Base-by-base conservation (phyloP, 208 protist species). In the Trypanosoma vivax region DNA sequence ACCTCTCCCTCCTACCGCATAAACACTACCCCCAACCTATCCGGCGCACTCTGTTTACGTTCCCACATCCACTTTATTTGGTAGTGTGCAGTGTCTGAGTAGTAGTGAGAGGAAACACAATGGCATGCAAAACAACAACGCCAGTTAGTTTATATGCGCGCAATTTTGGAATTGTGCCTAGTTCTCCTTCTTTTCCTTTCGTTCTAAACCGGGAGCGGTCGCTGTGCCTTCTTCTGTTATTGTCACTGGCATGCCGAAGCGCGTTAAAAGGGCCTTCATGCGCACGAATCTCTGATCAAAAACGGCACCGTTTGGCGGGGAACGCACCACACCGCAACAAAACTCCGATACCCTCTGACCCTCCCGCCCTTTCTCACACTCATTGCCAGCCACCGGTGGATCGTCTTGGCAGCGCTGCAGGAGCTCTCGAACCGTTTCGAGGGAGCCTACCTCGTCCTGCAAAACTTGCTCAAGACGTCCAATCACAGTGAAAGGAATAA, bases 241-340 rank as follows among this genome's bases (percentile, higher is more conserved):
- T 14, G 29, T 19, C 5, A 13, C 29, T n/a, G 9, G 13, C 14
- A 3, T 14, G 27, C 6, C 4, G 33, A 50, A 11, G n/a, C 50
- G 42, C 10, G 18, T 39, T 3, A 65, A n/a, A 16, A 65, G 39
- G 18, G 60, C 60, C 39, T 21, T 9, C 10, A 30, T 38, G 13
- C 60, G 50, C 1, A 51, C 50, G 31, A 65, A 65, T 27, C 31
- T 29, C 33, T 57, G 42, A 34, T 65, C 60, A 48, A 65, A 59
- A 2, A 33, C 43, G 10, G 42, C 60, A 30, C 42, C 23, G 18
- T 23, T 49, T 18, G 27, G 9, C 21, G 46, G 43, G 19, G 27
- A 1, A 14, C 50, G 40, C 23, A 52, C 50, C 19, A 65, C 16
- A 11, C 60, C 60, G n/a, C 50, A 58, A 14, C 49, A 58, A 2